Percentiles rank a stretch among this genome's conserved stretches.
phyloP scores from a whole-genome alignment of 129 eudicot species.

The Centrapalus pauciflorus region DNA sequence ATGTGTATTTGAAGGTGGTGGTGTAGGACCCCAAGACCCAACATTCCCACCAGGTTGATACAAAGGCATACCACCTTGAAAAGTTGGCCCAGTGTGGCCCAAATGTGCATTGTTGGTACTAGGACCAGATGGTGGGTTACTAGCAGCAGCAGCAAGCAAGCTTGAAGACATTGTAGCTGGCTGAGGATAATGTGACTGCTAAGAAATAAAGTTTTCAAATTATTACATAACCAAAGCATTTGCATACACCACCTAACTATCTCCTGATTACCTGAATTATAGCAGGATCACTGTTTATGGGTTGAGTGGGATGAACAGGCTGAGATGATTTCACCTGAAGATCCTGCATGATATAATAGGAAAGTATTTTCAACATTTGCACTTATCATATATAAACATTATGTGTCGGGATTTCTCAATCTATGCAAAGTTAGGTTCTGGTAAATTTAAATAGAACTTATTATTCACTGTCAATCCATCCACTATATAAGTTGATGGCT shows the following conservation, averaged over 20 bases:
- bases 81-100: conserved; percentile 62
- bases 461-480: too few relatives aligned
- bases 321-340: conserved; percentile 66
- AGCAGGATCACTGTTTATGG: conserved; percentile 61
- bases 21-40: conserved; percentile 79
- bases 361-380: not conserved
- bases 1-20: conserved; percentile 45
- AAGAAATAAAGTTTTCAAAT: not conserved
- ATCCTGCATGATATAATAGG: conserved; percentile 41
- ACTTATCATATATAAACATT: too few relatives aligned
- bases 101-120: conserved; percentile 42
- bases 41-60: conserved; percentile 76
- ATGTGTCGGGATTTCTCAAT: too few relatives aligned
- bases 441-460: too few relatives aligned
- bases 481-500: too few relatives aligned
- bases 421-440: too few relatives aligned
- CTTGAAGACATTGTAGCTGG: conserved; percentile 57
- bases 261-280: conserved; percentile 49
- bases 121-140: conserved; percentile 35
- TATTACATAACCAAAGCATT: not conserved
- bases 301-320: conserved; percentile 39
- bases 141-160: conserved; percentile 37
- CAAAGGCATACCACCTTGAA: conserved; percentile 60
- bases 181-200: conserved; percentile 90
- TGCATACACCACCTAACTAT: not conserved